Conservation (phyloP, 1,284 basidiomycete genomes). For the Marasmius oreades region DNA sequence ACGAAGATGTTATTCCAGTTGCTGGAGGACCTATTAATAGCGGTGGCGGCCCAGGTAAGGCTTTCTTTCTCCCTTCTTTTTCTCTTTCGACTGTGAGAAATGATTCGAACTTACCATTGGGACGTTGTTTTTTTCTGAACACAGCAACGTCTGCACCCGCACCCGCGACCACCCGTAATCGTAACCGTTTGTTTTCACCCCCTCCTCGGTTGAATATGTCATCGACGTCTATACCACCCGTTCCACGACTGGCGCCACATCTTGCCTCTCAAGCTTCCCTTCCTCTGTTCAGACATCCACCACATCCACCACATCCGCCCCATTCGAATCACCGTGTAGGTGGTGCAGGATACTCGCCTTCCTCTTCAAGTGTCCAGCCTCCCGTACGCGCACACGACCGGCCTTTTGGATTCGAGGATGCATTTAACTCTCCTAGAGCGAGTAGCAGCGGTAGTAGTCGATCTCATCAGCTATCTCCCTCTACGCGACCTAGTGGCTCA, state of each 20-base stretch:
- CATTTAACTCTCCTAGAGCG: not conserved
- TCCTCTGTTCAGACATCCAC: conserved; percentile 21
- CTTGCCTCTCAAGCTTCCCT: conserved; percentile 2
- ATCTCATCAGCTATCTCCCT: not conserved
- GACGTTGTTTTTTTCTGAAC: not conserved
- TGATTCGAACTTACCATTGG: not conserved
- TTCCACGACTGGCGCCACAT: conserved; percentile 6
- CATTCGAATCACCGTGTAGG: too few relatives aligned
- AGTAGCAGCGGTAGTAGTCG: not conserved
- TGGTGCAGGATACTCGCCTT: conserved; percentile 5
- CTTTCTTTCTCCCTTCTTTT: not conserved
- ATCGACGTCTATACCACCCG: conserved; percentile 6
- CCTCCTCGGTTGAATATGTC: not conserved
- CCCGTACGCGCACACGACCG: conserved; percentile 36
- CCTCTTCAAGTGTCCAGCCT: conserved; percentile 18
- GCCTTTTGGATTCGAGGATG: conserved; percentile 43
- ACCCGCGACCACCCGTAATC: not conserved
- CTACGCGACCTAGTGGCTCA: not conserved
- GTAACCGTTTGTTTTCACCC: conserved; percentile 1
- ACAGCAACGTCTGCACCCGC: too few relatives aligned
- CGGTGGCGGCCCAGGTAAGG: too few relatives aligned
- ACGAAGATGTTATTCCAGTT: not conserved
- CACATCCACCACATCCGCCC: conserved; percentile 8
- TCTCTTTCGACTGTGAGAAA: not conserved
- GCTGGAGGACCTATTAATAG: not conserved